These are phyloP conservation scores for Populus hybrid DNA, from an alignment of 441 rosid genomes.

Conservation along the genomic window DNA sequence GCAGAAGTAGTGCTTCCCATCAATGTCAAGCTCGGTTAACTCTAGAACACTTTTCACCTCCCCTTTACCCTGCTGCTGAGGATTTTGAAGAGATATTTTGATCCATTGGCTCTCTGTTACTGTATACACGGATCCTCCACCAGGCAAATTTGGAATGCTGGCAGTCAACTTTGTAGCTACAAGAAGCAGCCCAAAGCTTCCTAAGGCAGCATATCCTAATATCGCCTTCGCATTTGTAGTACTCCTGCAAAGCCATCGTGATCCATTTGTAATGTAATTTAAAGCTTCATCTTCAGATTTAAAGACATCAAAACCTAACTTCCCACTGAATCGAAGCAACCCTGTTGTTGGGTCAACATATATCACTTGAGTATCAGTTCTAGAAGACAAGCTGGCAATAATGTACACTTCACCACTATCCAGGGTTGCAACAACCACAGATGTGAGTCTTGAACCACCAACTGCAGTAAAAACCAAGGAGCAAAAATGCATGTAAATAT, in stretches of 20 bases:
- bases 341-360: slow-evolving; percentile 93
- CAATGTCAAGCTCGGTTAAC: slow-evolving; percentile 85
- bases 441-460: slow-evolving; percentile 66
- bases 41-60: slow-evolving; percentile 83
- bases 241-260: slow-evolving; percentile 53
- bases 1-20: slow-evolving; percentile 92
- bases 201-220: slow-evolving; percentile 84
- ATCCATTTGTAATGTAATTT: slow-evolving; percentile 63
- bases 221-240: slow-evolving; percentile 61
- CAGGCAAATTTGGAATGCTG: slow-evolving; percentile 78
- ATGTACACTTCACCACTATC: slow-evolving; percentile 77
- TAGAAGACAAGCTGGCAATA: slow-evolving; percentile 58
- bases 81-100: slow-evolving; percentile 72
- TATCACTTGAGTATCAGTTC: slow-evolving; percentile 73
- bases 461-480: slow-evolving; percentile 26
- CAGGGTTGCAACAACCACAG: slow-evolving; percentile 66
- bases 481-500: background rate
- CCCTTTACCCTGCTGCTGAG: slow-evolving; percentile 86
- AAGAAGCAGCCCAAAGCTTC: slow-evolving; percentile 78
- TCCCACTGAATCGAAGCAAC: slow-evolving; percentile 57
- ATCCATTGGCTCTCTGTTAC: slow-evolving; percentile 89
- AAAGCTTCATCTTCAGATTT: slow-evolving; percentile 81
- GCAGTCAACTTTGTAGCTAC: slow-evolving; percentile 75
- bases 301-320: slow-evolving; percentile 64
- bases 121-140: slow-evolving; percentile 87